phyloP scores from a whole-genome alignment of 2,329 filamentous ascomycete genomes.

The Trichoderma simmonsii region DNA sequence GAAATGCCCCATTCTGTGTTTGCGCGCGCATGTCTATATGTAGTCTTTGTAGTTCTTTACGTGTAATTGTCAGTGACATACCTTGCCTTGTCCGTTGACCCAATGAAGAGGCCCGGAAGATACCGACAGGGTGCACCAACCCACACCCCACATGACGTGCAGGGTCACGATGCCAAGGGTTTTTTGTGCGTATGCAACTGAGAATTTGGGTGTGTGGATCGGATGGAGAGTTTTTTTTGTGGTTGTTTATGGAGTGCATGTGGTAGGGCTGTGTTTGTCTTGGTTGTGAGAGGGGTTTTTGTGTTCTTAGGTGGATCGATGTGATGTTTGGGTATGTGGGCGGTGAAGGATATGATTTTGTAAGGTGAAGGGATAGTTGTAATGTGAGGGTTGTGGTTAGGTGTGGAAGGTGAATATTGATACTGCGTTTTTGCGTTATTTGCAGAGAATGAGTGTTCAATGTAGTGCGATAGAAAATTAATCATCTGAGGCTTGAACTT shows the following conservation, averaged over 20 bases:
- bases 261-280: background rate
- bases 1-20: no score
- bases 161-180: constrained; percentile 6
- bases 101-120: constrained; percentile 8
- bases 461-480: background rate
- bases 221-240: background rate
- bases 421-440: background rate
- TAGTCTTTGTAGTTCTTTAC: background rate
- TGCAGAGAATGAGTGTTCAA: background rate
- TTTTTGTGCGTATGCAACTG: background rate
- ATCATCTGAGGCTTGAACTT: background rate
- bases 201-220: background rate
- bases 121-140: background rate
- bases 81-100: background rate
- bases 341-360: background rate
- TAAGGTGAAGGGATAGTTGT: background rate
- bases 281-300: background rate
- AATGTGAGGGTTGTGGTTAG: background rate
- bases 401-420: background rate
- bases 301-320: background rate
- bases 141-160: background rate
- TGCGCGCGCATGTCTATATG: background rate
- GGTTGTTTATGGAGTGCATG: background rate
- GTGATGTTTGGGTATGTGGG: background rate
- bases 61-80: background rate